A percentile compares a stretch with the other conserved stretches of the same genome.
These are phyloP conservation scores for Canariomyces notabilis DNA, from an alignment of 2,329 filamentous ascomycete genomes.

Conservation along the genomic window DNA sequence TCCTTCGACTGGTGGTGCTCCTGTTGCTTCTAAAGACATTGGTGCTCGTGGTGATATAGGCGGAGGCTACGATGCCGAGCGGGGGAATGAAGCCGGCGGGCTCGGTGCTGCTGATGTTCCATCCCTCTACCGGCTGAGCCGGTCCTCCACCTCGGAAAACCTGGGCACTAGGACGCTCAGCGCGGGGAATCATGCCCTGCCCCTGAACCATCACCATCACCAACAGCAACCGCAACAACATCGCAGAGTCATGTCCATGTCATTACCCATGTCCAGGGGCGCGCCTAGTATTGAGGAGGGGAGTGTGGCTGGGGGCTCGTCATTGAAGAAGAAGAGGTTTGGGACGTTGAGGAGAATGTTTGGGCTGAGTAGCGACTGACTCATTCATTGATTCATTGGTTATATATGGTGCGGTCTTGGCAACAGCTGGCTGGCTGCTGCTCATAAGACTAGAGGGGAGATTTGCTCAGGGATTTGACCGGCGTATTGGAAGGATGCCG, in stretches of 20 bases:
- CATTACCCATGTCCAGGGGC: conserved; percentile 34
- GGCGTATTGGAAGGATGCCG: too few species aligned
- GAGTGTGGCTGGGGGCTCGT: conserved; percentile 14
- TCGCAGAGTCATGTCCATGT: conserved; percentile 36
- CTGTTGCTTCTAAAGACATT: too few species aligned
- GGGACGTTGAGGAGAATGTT: conserved; percentile 61
- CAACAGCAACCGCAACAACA: conserved; percentile 26
- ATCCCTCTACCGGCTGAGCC: conserved; percentile 9
- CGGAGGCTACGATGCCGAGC: background rate
- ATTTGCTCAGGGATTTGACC: too few species aligned
- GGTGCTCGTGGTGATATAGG: background rate
- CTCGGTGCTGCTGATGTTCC: conserved; percentile 12
- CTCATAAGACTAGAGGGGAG: too few species aligned
- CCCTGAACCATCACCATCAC: background rate
- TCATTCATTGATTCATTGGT: too few species aligned
- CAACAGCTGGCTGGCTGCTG: too few species aligned
- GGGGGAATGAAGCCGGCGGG: background rate
- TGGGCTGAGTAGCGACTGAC: conserved; percentile 36
- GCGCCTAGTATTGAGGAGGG: conserved; percentile 21
- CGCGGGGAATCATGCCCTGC: conserved; percentile 12
- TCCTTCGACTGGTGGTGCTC: too few species aligned
- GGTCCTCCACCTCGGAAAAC: conserved; percentile 34
- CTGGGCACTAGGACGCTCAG: conserved; percentile 24
- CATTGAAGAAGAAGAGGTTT: conserved; percentile 61
- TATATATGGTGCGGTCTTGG: too few species aligned